phyloP scores from a whole-genome alignment of 2,329 filamentous ascomycete genomes.

The Fusarium sp. region DNA sequence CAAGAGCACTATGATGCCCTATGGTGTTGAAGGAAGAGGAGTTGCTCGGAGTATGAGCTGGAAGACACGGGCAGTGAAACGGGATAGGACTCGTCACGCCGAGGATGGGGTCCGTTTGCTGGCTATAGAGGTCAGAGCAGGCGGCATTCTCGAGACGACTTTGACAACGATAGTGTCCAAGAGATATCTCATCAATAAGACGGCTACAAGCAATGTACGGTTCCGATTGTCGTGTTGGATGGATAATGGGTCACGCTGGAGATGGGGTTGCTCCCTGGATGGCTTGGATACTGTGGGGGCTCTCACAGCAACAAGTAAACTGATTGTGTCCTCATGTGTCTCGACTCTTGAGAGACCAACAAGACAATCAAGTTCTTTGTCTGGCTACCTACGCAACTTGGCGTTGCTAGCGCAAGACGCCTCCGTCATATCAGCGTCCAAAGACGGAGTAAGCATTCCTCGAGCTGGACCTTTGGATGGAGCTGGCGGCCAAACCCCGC shows the following conservation, averaged over 20 bases:
- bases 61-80: neutral
- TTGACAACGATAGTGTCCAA: constrained; percentile 5
- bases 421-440: neutral
- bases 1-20: constrained; percentile 3
- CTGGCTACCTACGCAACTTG: neutral
- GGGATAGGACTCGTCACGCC: neutral
- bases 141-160: neutral
- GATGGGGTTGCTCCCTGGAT: neutral
- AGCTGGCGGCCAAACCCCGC: constrained; percentile 27
- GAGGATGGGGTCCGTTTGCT: neutral
- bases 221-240: neutral
- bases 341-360: neutral
- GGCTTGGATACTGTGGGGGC: neutral
- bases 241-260: neutral
- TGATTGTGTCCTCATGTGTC: neutral
- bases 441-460: neutral
- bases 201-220: constrained; percentile 3
- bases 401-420: neutral
- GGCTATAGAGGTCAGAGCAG: neutral
- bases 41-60: constrained; percentile 3
- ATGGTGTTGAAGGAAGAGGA: constrained; percentile 8
- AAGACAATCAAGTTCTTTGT: neutral
- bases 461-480: neutral
- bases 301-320: neutral
- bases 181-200: constrained; percentile 22